These are phyloP conservation scores for Hygrophoropsis aurantiaca DNA, from an alignment of 768 basidiomycete species.

Conservation along the genomic window DNA sequence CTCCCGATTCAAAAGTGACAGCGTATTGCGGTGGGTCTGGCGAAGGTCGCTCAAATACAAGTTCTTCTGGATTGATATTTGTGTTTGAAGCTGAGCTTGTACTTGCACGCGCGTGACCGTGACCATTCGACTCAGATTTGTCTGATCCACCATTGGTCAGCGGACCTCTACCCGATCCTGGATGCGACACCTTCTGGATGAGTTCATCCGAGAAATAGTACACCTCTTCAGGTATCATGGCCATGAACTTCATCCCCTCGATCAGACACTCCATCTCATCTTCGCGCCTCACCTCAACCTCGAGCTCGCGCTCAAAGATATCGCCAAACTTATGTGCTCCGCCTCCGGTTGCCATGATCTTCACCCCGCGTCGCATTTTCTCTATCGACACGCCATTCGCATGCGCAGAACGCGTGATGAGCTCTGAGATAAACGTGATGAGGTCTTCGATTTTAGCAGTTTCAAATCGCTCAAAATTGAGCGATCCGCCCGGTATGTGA, in stretches of 20 bases:
- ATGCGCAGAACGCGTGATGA: constrained; percentile 83
- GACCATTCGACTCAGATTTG: constrained; percentile 3
- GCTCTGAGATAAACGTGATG: constrained; percentile 80
- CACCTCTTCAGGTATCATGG: constrained; percentile 93
- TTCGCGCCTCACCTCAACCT: constrained; percentile 84
- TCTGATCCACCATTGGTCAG: not conserved
- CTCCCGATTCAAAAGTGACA: constrained; percentile 80
- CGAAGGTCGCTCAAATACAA: constrained; percentile 74
- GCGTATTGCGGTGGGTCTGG: constrained; percentile 88
- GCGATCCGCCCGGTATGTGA: constrained; percentile 92
- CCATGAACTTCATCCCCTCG: constrained; percentile 93
- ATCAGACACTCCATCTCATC: constrained; percentile 99
- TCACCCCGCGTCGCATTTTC: constrained; percentile 89
- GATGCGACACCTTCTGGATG: constrained; percentile 63
- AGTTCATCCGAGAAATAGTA: constrained; percentile 99
- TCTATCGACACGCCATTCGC: constrained; percentile 86
- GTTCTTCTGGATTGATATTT: constrained; percentile 3
- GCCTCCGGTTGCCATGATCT: constrained; percentile 96
- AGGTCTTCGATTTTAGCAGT: constrained; percentile 85
- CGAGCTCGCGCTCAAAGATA: constrained; percentile 68
- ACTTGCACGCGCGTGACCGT: constrained; percentile 1
- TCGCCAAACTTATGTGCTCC: constrained; percentile 95
- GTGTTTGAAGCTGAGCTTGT: constrained; percentile 11
- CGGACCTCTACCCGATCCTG: constrained; percentile 15
- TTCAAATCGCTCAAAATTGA: constrained; percentile 98